A percentile compares a stretch with the other conserved stretches of the same genome.
These are phyloP conservation scores for Amylocarpus encephaloides DNA, from an alignment of 2,329 filamentous ascomycete genomes.

Conservation along the genomic window DNA sequence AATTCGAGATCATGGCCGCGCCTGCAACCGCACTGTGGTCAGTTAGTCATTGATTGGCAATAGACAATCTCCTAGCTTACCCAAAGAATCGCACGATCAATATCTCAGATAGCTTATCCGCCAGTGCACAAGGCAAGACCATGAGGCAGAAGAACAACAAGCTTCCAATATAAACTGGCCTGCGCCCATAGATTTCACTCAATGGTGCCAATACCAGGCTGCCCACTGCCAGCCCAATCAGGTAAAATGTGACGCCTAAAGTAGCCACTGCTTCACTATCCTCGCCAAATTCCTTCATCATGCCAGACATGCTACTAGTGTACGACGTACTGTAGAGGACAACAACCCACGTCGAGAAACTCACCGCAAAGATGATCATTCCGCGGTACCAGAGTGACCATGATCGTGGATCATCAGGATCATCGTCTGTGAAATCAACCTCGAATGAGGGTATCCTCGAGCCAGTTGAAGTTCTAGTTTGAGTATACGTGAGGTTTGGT, in stretches of 20 bases:
- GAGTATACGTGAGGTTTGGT: slow-evolving; percentile 32
- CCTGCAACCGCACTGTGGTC: slow-evolving; percentile 55
- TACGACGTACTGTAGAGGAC: slow-evolving; percentile 76
- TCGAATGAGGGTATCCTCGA: slow-evolving; percentile 57
- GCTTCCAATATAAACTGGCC: slow-evolving; percentile 62
- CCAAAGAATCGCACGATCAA: slow-evolving; percentile 70
- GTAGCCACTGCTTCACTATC: slow-evolving; percentile 55
- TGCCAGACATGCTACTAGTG: slow-evolving; percentile 62
- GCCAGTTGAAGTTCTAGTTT: slow-evolving; percentile 38
- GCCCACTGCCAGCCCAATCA: slow-evolving; percentile 67
- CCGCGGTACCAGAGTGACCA: slow-evolving; percentile 51
- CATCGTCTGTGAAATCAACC: slow-evolving; percentile 61
- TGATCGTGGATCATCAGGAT: slow-evolving; percentile 59
- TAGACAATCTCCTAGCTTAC: slow-evolving; percentile 33
- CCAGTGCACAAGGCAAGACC: slow-evolving; percentile 65
- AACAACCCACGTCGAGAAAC: slow-evolving; percentile 35
- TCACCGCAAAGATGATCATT: slow-evolving; percentile 32
- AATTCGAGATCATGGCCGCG: slow-evolving; percentile 75
- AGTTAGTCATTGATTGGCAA: slow-evolving; percentile 14
- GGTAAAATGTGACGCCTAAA: slow-evolving; percentile 71
- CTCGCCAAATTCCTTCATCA: slow-evolving; percentile 60
- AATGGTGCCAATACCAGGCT: slow-evolving; percentile 69
- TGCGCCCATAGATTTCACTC: slow-evolving; percentile 62
- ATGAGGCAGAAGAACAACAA: slow-evolving; percentile 59
- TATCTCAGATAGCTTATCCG: slow-evolving; percentile 59